phyloP scores from a whole-genome alignment of 768 basidiomycete species.

The Mrakia blollopis region DNA sequence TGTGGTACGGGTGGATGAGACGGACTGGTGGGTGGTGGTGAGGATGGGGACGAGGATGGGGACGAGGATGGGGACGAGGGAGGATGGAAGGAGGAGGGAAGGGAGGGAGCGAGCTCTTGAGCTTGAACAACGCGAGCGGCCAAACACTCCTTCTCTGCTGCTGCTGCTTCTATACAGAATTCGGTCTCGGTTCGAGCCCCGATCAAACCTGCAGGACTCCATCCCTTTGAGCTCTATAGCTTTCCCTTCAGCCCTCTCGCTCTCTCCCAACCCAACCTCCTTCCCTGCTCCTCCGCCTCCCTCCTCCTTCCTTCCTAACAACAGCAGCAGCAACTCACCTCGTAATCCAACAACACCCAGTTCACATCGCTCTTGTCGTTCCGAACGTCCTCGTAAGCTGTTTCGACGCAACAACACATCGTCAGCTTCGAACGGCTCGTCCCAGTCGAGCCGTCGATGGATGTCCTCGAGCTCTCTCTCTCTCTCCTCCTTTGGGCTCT shows the following conservation, averaged over 20 bases:
- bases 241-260: neutral
- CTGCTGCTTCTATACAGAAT: too few species aligned
- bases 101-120: neutral
- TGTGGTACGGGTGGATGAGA: too few species aligned
- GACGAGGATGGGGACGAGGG: too few species aligned
- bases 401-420: neutral
- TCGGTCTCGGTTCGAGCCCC: too few species aligned
- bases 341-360: conserved; percentile 88
- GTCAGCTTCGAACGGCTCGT: neutral
- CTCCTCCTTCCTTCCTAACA: neutral
- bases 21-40: too few species aligned
- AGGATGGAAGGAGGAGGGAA: neutral
- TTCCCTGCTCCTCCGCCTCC: neutral
- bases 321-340: conserved; percentile 51
- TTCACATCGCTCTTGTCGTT: conserved; percentile 78
- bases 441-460: too few species aligned
- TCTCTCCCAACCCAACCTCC: neutral
- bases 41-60: too few species aligned
- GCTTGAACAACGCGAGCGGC: neutral
- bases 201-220: too few species aligned
- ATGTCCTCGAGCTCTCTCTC: neutral
- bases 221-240: too few species aligned
- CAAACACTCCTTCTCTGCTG: neutral
- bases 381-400: conserved; percentile 84
- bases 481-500: neutral